Conservation (phyloP, 2,329 filamentous ascomycete genomes). For the Plenodomus lindquistii region DNA sequence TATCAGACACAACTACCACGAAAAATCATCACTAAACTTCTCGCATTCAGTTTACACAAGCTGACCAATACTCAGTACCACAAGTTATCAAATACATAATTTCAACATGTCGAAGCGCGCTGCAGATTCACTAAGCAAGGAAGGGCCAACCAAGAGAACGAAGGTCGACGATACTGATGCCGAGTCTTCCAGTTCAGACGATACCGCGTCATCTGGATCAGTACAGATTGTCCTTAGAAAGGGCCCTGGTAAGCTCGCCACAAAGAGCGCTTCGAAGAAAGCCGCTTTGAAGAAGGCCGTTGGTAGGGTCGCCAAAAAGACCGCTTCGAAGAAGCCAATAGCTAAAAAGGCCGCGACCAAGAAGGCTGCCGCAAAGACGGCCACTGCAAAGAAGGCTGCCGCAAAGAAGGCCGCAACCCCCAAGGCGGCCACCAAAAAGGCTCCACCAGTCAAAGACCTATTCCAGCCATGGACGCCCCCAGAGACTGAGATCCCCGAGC, state of each 20-base stretch:
- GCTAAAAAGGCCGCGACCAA: not conserved
- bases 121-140: not conserved
- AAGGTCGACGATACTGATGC: slow-evolving; percentile 3
- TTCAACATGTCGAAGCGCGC: slow-evolving; percentile 10
- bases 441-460: slow-evolving; percentile 10
- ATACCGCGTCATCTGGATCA: not conserved
- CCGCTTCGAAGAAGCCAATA: not conserved
- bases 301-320: not conserved
- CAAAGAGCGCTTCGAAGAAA: not conserved
- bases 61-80: not conserved
- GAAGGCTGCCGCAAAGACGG: not conserved
- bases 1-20: not conserved
- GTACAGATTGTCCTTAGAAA: too few species aligned
- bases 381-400: not conserved
- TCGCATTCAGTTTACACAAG: not conserved
- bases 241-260: not conserved
- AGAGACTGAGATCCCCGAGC: not conserved
- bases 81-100: slow-evolving; percentile 3
- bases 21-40: not conserved
- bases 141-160: slow-evolving; percentile 5
- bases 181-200: too few species aligned
- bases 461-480: slow-evolving; percentile 5
- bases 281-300: not conserved
- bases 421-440: slow-evolving; percentile 1
- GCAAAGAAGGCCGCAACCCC: not conserved